Conservation (phyloP, 2,329 filamentous ascomycete genomes). For the Penicillium sp. region DNA sequence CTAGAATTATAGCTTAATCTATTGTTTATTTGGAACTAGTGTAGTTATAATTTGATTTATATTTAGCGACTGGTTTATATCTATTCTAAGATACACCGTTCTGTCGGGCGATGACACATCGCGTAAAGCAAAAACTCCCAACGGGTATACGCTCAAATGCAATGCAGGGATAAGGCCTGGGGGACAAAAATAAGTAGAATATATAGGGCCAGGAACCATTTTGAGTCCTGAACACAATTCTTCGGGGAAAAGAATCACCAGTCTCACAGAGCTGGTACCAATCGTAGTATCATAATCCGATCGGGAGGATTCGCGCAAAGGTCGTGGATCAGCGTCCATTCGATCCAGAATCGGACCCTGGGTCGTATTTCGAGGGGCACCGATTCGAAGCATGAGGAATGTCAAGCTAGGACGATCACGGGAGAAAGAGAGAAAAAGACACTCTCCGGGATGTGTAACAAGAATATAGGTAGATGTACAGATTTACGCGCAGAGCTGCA, state of each 20-base stretch:
- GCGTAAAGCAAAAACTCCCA: constrained; percentile 8
- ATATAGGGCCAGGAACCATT: neutral
- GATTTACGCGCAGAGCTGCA: constrained; percentile 32
- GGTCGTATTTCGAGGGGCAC: neutral
- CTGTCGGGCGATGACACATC: constrained; percentile 1
- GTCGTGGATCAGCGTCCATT: neutral
- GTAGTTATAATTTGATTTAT: neutral
- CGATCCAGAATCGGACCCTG: neutral
- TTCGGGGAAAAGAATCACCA: neutral
- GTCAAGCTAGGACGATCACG: neutral
- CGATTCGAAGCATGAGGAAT: neutral
- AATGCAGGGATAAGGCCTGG: constrained; percentile 1
- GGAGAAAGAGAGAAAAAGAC: constrained; percentile 8
- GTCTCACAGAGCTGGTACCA: neutral
- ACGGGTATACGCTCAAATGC: constrained; percentile 33
- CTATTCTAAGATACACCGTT: neutral
- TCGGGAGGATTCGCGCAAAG: neutral
- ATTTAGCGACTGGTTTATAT: neutral
- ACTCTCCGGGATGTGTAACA: constrained; percentile 21
- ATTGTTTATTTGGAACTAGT: neutral
- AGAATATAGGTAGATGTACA: constrained; percentile 1
- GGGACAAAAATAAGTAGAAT: neutral
- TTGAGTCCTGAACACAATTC: neutral
- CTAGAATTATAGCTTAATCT: neutral
- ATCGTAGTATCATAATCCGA: neutral